Base-by-base conservation (phyloP, 495 filamentous ascomycete species). In the Bryoglossum gracile region DNA sequence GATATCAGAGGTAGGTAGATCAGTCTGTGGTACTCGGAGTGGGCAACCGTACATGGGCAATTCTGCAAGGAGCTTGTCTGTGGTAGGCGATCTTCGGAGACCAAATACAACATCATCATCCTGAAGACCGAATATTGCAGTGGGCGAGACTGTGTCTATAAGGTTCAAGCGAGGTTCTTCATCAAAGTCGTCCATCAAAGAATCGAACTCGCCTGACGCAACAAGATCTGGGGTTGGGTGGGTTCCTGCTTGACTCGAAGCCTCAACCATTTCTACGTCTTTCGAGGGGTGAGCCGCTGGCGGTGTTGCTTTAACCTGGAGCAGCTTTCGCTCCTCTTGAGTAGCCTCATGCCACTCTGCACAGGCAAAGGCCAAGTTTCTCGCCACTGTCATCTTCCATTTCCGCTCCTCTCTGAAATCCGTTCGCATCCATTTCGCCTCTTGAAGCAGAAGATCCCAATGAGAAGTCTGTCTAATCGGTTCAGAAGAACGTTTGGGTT, bases 381-480 rank as follows among this genome's bases (percentile, higher is more conserved):
- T 79, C 2, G 89, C 89, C 33, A 83, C 76, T 40, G 86, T 80
- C 51, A 82, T 80, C 64, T 96, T 96, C 88, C 87, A 95, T 62
- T 94, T 94, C 22, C 87, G 69, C 64, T 98, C 92, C 66, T 95
- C 87, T 24, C 84, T 75, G 58, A 97, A 97, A 68, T 98, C 92
- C 2, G 87, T 95, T 30, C 87, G 78, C 81, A 98, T 87, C 94
- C 92, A 96, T 64, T 88, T 94, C 78, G 90, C 86, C 66, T 98
- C 87, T 53, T 87, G 75, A 8, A 97, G 67, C 33, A 97, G 63
- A 35, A 92, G 75, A 68, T 98, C 92, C 77, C 79, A 82, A 62
- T 96, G 90, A 4, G 80, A 77, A 2, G 75, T 70, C 10, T 82
- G 81, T 30, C 88, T 76, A 6, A 72, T 71, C 23, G 94, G 92